Evolutionary conservation across 495 filamentous ascomycete species (phyloP).

Genomic region (Trichocladium antarcticum): DNA sequence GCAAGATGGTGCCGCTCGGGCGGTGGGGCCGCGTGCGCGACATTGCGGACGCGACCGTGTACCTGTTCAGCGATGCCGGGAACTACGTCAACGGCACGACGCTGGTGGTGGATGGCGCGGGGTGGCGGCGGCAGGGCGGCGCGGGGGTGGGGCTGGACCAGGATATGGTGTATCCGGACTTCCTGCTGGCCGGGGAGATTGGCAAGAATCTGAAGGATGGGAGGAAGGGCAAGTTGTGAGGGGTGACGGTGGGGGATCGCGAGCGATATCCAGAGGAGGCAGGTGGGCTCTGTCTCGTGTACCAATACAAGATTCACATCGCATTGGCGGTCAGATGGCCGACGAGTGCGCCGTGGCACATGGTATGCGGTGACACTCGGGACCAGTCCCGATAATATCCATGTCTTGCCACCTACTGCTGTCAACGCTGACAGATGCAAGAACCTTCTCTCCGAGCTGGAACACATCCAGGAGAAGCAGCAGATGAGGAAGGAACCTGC

Average conservation of each 20-base stretch:
- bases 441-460: too few species aligned
- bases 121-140: conserved; percentile 48
- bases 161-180: conserved; percentile 38
- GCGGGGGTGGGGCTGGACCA: conserved; percentile 35
- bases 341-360: too few species aligned
- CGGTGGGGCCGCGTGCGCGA: conserved; percentile 71
- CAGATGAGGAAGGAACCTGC: too few species aligned
- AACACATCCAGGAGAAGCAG: too few species aligned
- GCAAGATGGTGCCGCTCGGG: conserved; percentile 49
- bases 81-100: conserved; percentile 72
- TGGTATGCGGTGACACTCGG: too few species aligned
- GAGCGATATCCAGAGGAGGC: not conserved
- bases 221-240: conserved; percentile 33
- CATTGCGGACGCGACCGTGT: conserved; percentile 88
- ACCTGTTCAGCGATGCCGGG: conserved; percentile 68
- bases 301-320: too few species aligned
- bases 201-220: conserved; percentile 34
- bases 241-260: not conserved
- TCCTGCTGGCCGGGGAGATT: conserved; percentile 31
- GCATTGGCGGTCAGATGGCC: too few species aligned
- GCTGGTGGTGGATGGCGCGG: conserved; percentile 69
- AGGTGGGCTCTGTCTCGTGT: not conserved
- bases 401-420: too few species aligned
- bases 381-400: too few species aligned
- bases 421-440: too few species aligned